A percentile compares a stretch with the other conserved stretches of the same genome.
phyloP scores from a whole-genome alignment of 768 basidiomycete species.

The Pulveroboletus sp. region DNA sequence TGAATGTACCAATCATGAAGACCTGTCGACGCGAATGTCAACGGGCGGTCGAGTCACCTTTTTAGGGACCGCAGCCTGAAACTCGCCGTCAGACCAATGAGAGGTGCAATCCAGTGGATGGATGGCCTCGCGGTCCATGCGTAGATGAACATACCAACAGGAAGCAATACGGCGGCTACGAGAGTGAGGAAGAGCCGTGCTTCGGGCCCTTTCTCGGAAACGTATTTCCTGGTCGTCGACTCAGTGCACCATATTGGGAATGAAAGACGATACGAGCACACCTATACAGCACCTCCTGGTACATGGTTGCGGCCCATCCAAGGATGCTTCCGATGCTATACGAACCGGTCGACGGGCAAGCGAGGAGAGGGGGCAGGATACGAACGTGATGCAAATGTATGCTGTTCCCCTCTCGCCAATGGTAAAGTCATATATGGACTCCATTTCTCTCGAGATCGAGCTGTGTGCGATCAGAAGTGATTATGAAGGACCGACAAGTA shows the following conservation, averaged over 20 bases:
- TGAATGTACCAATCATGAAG: conserved; percentile 46
- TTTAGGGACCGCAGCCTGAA: background rate
- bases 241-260: background rate
- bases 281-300: conserved; percentile 51
- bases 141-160: conserved; percentile 65
- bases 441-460: conserved; percentile 55
- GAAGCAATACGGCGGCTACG: conserved; percentile 49
- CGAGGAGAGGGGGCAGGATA: background rate
- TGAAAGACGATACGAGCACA: conserved; percentile 21
- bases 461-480: conserved; percentile 28
- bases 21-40: conserved; percentile 32
- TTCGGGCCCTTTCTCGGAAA: conserved; percentile 41
- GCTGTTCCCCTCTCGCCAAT: conserved; percentile 55
- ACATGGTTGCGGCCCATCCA: conserved; percentile 43
- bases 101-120: conserved; percentile 55
- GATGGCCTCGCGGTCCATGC: conserved; percentile 58
- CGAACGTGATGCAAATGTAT: conserved; percentile 56
- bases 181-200: conserved; percentile 60
- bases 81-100: conserved; percentile 26
- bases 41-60: background rate
- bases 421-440: conserved; percentile 54
- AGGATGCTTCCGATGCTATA: conserved; percentile 52
- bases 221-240: conserved; percentile 24
- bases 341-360: no score
- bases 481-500: background rate